Base-by-base conservation (phyloP, 805 yeast genomes). In the Ogataea allantospora region DNA sequence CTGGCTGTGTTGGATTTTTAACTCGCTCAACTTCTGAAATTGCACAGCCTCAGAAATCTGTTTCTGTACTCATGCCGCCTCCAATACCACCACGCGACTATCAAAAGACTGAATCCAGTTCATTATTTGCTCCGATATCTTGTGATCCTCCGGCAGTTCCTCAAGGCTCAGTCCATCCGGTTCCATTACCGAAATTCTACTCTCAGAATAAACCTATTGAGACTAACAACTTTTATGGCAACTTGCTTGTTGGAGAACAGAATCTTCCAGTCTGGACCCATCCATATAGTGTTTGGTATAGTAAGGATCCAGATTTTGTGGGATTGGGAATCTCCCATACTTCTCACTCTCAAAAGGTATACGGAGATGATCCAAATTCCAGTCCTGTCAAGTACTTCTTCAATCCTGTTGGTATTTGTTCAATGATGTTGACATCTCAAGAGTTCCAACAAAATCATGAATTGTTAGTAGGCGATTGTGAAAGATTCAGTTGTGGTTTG, bases 191-290 rank as follows among this genome's bases (percentile, higher is more conserved):
- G 5, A 70, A 64, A 40, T 77, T 71, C 37, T 64, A 61, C 21
- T 27, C 38, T 7, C 40, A 41, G 11, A 50, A 57, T 17, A 88
- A 88, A 5, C 63, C 65, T 9, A 68, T 81, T 19, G 80, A 80
- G 43, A 85, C 95, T 6, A 86, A 86, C 58, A 84, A 85, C 54
- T 86, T 85, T 53, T 86, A 80, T 57, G 81, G 83, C 24, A 86
- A 86, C 60, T 61, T 86, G 58, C 59, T 85, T 8, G 68, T 86
- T 23, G 88, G 72, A 1, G 70, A 71, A 38, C 91, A 83, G 54
- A 74, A 77, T 2, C 67, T 75, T 40, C 86, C 91, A 0, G 73
- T 79, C 0, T 86, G 89, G 88, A 77, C 91, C 0, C 88, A 83
- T 49, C 95, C 95, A 2, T 85, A 84, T 53, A 76, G 86, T 20